Base-by-base conservation (phyloP, 768 basidiomycete species). In the Leccinum broughii region DNA sequence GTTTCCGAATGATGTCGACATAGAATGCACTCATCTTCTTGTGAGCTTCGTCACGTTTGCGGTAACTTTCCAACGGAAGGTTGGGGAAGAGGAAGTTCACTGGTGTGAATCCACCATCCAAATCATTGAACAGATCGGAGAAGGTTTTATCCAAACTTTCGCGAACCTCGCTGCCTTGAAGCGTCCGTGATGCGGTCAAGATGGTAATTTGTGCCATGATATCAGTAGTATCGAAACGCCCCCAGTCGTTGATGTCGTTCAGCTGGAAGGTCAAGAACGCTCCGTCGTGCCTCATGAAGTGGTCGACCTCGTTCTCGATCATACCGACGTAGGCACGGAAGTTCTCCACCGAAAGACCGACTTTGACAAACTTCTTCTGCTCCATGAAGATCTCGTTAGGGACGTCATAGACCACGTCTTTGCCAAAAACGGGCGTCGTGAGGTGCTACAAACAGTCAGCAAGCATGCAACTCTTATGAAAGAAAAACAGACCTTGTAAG, bases 381-480 rank as follows among this genome's bases (percentile, higher is more conserved):
- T 99, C 95, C 95, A 99, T 98, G 75, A 99, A 88, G 50, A 91
- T 77, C 51, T 95, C 92, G 74, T 98, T 98, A 34, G 97, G 96
- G 54, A 92, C 87, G 67, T 98, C 97, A 72, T 98, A 99, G 11
- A 98, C 95, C 51, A 99, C 97, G 51, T 93, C 95, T 70, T 93
- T 94, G 50, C 97, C 97, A 69, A 99, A 99, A 13, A 98, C 88
- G 4, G 96, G 96, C 0, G 90, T 95, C 0, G 95, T 96, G 50
- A 95, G 77, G 70, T 92, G 90, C 94, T 96, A 65, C 14, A 34
- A 7, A 50, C 57, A 20, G 44, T 70, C 28, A 39, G 54, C 35
- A 55, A 37, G 9, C 2, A 24, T 9, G 14, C 32, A n/a, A n/a
- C 34, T 6, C 11, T n/a, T 1, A 51, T 28, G 15, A n/a, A n/a